Evolutionary conservation across 2,329 filamentous ascomycete species (phyloP).

Genomic region (Aspergillus sp.): DNA sequence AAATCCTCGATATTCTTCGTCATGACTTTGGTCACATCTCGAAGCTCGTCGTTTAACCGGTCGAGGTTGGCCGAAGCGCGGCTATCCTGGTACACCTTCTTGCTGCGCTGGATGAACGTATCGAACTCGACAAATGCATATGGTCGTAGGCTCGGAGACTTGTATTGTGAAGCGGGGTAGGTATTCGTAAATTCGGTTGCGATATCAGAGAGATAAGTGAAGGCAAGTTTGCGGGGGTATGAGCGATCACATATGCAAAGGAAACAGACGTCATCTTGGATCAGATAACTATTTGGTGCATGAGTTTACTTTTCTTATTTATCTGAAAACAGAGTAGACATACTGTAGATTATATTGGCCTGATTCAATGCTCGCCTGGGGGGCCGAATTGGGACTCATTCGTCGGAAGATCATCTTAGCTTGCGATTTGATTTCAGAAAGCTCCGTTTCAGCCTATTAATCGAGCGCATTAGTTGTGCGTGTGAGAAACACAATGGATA

Average conservation of each 20-base stretch:
- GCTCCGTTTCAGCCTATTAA: constrained; percentile 65
- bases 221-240: constrained; percentile 96
- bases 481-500: neutral
- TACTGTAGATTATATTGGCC: constrained; percentile 84
- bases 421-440: constrained; percentile 85
- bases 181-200: constrained; percentile 85
- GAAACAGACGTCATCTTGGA: constrained; percentile 81
- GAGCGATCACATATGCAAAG: constrained; percentile 89
- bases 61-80: constrained; percentile 90
- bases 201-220: constrained; percentile 95
- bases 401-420: constrained; percentile 87
- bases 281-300: constrained; percentile 66
- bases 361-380: constrained; percentile 89
- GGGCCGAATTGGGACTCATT: constrained; percentile 82
- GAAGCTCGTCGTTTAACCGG: constrained; percentile 93
- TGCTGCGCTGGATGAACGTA: constrained; percentile 90
- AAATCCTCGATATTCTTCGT: constrained; percentile 99
- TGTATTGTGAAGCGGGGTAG: constrained; percentile 73
- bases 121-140: constrained; percentile 99
- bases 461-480: constrained; percentile 4
- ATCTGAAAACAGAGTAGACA: constrained; percentile 26
- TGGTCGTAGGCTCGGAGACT: constrained; percentile 72
- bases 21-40: constrained; percentile 99
- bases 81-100: constrained; percentile 89
- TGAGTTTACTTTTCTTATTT: neutral